A percentile compares a stretch with the other conserved stretches of the same genome.
Conservation (phyloP, 2,329 filamentous ascomycete species). For the Colletotrichum trifolii region DNA sequence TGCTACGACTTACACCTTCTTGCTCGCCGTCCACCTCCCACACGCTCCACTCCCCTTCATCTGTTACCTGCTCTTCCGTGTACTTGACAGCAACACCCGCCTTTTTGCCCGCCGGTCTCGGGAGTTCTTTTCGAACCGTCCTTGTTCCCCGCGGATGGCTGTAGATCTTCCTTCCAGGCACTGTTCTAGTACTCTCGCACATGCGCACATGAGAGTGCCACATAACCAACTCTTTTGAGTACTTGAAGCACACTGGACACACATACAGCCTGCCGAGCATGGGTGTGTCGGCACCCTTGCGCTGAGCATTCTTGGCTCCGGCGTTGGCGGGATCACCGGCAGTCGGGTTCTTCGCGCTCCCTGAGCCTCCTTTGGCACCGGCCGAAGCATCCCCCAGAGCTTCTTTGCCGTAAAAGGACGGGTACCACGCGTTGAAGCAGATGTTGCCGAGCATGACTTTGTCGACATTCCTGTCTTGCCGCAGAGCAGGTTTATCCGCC, state of each 20-base stretch:
- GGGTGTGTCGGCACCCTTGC: slow-evolving; percentile 45
- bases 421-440: slow-evolving; percentile 91
- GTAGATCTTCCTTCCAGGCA: slow-evolving; percentile 82
- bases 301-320: slow-evolving; percentile 47
- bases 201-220: slow-evolving; percentile 69
- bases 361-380: slow-evolving; percentile 32
- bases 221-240: slow-evolving; percentile 72
- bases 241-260: slow-evolving; percentile 95
- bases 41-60: slow-evolving; percentile 83
- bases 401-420: slow-evolving; percentile 87
- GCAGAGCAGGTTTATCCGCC: slow-evolving; percentile 49
- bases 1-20: slow-evolving; percentile 68
- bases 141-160: slow-evolving; percentile 62
- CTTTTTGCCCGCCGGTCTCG: slow-evolving; percentile 50
- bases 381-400: slow-evolving; percentile 62
- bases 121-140: slow-evolving; percentile 50
- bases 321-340: slow-evolving; percentile 26
- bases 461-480: slow-evolving; percentile 80
- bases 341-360: slow-evolving; percentile 31
- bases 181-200: slow-evolving; percentile 62
- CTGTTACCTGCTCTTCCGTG: slow-evolving; percentile 57
- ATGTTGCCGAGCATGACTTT: slow-evolving; percentile 88
- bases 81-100: slow-evolving; percentile 47
- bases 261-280: slow-evolving; percentile 81
- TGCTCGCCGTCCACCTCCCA: slow-evolving; percentile 94